phyloP scores from a whole-genome alignment of 306 rosid genomes.

The Lathyrus aphaca region DNA sequence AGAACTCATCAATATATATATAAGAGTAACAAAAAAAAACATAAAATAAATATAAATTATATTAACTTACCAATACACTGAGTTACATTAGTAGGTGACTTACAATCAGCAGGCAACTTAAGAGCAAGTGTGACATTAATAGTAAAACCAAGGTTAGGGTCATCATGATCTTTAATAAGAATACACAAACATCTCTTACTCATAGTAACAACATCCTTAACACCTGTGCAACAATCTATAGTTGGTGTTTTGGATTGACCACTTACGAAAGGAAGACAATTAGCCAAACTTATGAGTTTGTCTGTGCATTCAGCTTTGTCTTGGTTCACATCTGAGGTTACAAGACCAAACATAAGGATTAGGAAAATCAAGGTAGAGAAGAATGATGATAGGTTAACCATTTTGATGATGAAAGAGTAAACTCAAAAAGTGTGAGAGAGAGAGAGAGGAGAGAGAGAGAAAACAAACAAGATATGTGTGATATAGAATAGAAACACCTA shows the following conservation, averaged over 20 bases:
- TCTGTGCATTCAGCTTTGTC: constrained; percentile 72
- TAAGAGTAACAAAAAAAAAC: neutral
- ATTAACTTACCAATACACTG: constrained; percentile 58
- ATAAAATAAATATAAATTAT: neutral
- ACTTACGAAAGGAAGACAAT: constrained; percentile 66
- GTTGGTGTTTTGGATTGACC: constrained; percentile 67
- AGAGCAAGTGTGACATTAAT: constrained; percentile 68
- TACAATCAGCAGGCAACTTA: constrained; percentile 57
- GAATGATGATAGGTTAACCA: constrained; percentile 42
- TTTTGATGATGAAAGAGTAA: constrained; percentile 6
- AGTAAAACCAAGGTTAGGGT: constrained; percentile 69
- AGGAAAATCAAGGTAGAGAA: constrained; percentile 33
- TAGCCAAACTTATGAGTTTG: constrained; percentile 52
- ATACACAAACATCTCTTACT: constrained; percentile 72
- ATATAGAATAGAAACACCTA: neutral
- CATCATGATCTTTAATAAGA: constrained; percentile 67
- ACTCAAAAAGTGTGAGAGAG: neutral
- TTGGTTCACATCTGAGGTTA: constrained; percentile 54
- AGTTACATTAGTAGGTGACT: constrained; percentile 53
- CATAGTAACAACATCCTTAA: constrained; percentile 53
- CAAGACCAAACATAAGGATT: constrained; percentile 43
- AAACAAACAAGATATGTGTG: neutral
- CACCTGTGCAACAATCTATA: constrained; percentile 71
- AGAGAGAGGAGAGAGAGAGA: too few species aligned
- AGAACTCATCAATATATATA: neutral